Conservation (phyloP, 345 rosid species). For the Pugionium dolabratum region DNA sequence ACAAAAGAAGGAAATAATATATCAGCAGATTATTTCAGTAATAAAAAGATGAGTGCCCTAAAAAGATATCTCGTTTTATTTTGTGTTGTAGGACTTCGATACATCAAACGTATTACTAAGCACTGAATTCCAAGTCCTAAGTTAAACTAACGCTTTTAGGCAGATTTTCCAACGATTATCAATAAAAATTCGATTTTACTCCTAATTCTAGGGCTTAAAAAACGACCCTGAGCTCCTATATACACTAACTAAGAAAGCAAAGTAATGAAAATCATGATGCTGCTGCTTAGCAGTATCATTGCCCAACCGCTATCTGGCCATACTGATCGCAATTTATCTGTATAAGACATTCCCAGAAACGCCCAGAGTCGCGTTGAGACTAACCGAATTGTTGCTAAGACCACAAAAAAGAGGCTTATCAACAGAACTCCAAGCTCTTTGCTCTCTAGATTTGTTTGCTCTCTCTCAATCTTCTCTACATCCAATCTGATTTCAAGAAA, state of each 20-base stretch:
- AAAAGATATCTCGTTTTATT: no score
- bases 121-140: no score
- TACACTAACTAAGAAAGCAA: constrained; percentile 50
- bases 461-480: constrained; percentile 55
- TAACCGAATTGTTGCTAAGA: constrained; percentile 61
- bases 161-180: not conserved
- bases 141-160: no score
- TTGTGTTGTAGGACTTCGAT: no score
- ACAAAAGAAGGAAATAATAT: no score
- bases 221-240: not conserved
- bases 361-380: constrained; percentile 48
- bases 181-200: not conserved
- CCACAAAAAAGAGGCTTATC: constrained; percentile 63
- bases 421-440: constrained; percentile 69
- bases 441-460: constrained; percentile 60
- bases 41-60: no score
- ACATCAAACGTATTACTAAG: no score
- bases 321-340: constrained; percentile 42
- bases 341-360: constrained; percentile 38
- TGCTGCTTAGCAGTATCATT: constrained; percentile 78
- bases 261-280: constrained; percentile 70
- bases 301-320: constrained; percentile 67
- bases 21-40: no score
- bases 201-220: constrained; percentile 21
- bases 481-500: constrained; percentile 51